phyloP scores from a whole-genome alignment of 1,284 basidiomycete genomes.

The Spongispora temasekensis region DNA sequence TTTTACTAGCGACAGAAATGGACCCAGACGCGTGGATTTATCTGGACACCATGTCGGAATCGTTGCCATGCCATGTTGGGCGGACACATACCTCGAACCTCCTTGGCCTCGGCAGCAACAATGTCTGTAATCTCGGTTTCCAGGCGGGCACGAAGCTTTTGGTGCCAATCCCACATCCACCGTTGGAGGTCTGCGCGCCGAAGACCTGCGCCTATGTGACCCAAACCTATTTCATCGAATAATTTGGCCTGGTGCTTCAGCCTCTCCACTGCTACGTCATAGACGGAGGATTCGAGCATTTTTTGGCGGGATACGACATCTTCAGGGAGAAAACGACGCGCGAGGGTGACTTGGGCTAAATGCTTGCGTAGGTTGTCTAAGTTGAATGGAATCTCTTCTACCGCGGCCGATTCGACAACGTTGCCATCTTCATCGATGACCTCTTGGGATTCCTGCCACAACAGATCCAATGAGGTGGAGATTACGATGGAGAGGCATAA shows the following conservation, averaged over 20 bases:
- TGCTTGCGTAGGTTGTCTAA: constrained; percentile 67
- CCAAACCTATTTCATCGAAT: constrained; percentile 60
- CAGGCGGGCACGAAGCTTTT: constrained; percentile 59
- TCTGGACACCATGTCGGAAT: constrained; percentile 3
- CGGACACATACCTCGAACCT: constrained; percentile 17
- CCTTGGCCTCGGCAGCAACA: constrained; percentile 39
- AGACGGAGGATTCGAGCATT: constrained; percentile 81
- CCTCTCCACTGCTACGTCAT: constrained; percentile 78
- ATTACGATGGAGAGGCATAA: background rate
- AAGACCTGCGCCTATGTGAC: constrained; percentile 49
- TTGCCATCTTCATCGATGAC: constrained; percentile 21
- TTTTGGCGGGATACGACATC: constrained; percentile 78
- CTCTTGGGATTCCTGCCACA: constrained; percentile 20
- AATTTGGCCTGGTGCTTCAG: constrained; percentile 66
- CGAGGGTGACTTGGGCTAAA: constrained; percentile 61
- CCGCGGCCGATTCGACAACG: constrained; percentile 16
- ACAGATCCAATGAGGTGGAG: background rate
- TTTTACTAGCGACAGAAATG: constrained; percentile 78
- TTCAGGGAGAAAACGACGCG: constrained; percentile 63
- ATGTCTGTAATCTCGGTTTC: constrained; percentile 59
- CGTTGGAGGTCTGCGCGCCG: constrained; percentile 60
- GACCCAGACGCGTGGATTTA: constrained; percentile 37
- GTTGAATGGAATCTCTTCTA: constrained; percentile 68
- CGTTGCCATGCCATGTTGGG: background rate
- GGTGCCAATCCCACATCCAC: constrained; percentile 91